Percentiles rank a stretch among this genome's conserved stretches.
Evolutionary conservation across 345 rosid genomes (phyloP).

Genomic region (Erucastrum elatum): DNA sequence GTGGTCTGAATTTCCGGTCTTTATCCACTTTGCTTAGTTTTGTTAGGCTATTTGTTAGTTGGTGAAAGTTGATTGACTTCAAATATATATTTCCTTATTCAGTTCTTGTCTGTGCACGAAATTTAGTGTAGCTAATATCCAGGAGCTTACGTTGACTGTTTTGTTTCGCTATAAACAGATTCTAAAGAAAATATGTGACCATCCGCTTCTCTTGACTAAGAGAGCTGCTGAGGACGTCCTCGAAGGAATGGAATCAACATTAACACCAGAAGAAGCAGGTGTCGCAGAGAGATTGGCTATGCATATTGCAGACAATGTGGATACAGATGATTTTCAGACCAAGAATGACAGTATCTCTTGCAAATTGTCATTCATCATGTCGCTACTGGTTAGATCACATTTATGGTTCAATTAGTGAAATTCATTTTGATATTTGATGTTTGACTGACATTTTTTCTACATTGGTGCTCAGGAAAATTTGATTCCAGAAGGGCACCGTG

Average conservation of each 20-base stretch:
- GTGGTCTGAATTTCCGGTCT: conserved; percentile 13
- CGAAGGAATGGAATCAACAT: conserved; percentile 89
- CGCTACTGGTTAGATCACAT: conserved; percentile 62
- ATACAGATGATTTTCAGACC: conserved; percentile 69
- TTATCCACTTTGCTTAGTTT: neutral
- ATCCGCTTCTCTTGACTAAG: conserved; percentile 46
- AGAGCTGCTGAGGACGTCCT: conserved; percentile 61
- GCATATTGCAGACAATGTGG: conserved; percentile 85
- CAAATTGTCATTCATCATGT: conserved; percentile 82
- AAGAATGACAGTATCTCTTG: conserved; percentile 80
- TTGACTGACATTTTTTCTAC: conserved; percentile 25
- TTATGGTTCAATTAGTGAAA: conserved; percentile 1
- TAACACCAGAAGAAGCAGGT: conserved; percentile 73
- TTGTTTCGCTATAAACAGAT: conserved; percentile 60
- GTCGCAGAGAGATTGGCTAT: conserved; percentile 87
- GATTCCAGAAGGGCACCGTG: conserved; percentile 89
- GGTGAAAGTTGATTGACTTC: neutral
- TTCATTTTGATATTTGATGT: conserved; percentile 18
- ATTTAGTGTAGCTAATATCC: neutral
- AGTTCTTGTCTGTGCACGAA: conserved; percentile 9
- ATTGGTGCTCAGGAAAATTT: conserved; percentile 56
- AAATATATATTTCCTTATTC: conserved; percentile 2
- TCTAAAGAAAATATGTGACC: conserved; percentile 77
- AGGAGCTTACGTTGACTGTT: neutral
- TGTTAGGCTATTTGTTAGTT: conserved; percentile 8